Base-by-base conservation (phyloP, 2,329 filamentous ascomycete genomes). In the Trichoderma koningiopsis region DNA sequence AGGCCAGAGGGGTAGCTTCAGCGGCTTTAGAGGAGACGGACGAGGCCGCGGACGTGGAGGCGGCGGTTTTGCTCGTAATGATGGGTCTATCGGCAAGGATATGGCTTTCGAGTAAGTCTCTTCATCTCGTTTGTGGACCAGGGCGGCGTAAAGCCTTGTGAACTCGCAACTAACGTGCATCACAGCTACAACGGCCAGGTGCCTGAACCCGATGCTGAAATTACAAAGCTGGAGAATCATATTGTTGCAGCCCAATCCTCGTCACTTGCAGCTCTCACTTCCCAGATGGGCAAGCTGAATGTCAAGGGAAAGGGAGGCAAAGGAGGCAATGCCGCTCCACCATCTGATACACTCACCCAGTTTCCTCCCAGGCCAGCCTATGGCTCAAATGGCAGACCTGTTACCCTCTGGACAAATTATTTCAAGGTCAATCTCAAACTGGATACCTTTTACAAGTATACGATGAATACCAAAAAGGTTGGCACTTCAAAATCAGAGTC, bases 351-450 rank as follows among this genome's bases (percentile, higher is more conserved):
- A 47, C 60, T 56, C 10, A 76, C 78, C 33, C 70, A 75, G 22
- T 80, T 88, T 58, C 84, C 86, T 3, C 68, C 74, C 8, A 82
- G 86, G 2, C 87, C 87, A 24, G 82, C 81, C 1, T 88, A 83
- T 71, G 85, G 86, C 24, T 80, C 75, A 3, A 72, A 72, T 5
- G 87, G 86, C 4, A 75, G 58, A 1, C 56, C 75, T 0, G 81
- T 86, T 2, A 73, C 78, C 1, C 77, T 88, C 0, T 88, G 85
- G 84, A 79, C 85, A 5, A 88, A 89, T 74, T 88, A 85, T 72
- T 88, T 86, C 72, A 77, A 77, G 1, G 69, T 88, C 59, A 73
- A 79, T 7, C 71, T 84, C 8, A 79, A 80, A 52, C 73, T 77
- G 0, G 73, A 78, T 1, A 70, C 72, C 0, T 69, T 87, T 5